Base-by-base conservation (phyloP, 805 yeast species). In the Metschnikowia vanudenii region DNA sequence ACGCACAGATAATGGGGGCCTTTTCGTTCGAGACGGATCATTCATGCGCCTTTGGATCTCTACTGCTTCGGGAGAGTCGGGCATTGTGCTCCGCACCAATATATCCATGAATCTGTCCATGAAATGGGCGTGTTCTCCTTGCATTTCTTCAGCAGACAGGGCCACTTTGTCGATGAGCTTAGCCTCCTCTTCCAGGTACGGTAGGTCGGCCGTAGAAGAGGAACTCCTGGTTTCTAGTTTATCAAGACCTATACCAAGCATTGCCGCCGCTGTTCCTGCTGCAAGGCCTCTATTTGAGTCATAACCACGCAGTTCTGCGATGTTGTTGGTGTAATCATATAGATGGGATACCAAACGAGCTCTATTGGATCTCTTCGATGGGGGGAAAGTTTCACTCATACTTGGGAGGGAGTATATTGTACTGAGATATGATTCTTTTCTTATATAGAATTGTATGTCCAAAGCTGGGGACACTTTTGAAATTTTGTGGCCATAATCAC, bases 1-100 rank as follows among this genome's bases (percentile, higher is more conserved):
- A 4, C 82, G 61, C 0, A 87, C 68, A 5, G 92, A 84, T 8
- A 86, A 65, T 0, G 74, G 69, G n/a, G 82, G 83, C 31, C 69
- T 65, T 16, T 65, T 63, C 29, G 63, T 64, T 39, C 79, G 61
- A 18, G 69, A 69, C 2, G 77, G 75, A 51, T 79, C 82, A 18
- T 62, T 59, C 32, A 78, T 56, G 41, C 80, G 60, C 16, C 55
- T 58, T 33, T 72, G 68, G 26, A 81, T 59, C 4, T 65, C 63
- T 43, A 68, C 74, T 39, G 74, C 69, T 31, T 76, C 84, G 6
- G 79, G 77, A 3, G 76, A 54, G 20, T 70, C 73, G 3, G 80
- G 78, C 14, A 81, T 61, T 1, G 81, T 68, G 49, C 74, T 74
- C n/a, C 71, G 63, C 12, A 83, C 58, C 41, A 83, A 55, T 53